Evolutionary conservation across 208 protist species (phyloP).

Genomic region (Leishmania martiniquensis): DNA sequence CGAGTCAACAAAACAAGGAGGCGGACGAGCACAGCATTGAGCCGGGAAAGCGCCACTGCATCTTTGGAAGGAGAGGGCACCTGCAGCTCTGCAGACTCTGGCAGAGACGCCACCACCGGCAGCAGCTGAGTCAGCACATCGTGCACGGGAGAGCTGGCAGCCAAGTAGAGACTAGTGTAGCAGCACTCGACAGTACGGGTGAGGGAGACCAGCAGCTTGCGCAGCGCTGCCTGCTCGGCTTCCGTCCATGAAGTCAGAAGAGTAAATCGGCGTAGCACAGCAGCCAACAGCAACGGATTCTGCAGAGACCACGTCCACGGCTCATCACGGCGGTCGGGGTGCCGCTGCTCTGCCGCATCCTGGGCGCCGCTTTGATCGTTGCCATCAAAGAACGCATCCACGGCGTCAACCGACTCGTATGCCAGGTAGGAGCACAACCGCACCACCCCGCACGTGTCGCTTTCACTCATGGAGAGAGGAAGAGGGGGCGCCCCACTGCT

Average conservation of each 20-base stretch:
- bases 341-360: not conserved
- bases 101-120: slow-evolving; percentile 28
- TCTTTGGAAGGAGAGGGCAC: not conserved
- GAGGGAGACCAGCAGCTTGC: slow-evolving; percentile 22
- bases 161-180: slow-evolving; percentile 50
- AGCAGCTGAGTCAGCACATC: slow-evolving; percentile 56
- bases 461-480: slow-evolving; percentile 6
- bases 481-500: slow-evolving; percentile 31
- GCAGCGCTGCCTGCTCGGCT: slow-evolving; percentile 19
- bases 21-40: slow-evolving; percentile 37
- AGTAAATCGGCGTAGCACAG: slow-evolving; percentile 35
- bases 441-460: slow-evolving; percentile 22
- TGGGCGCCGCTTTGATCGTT: not conserved
- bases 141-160: slow-evolving; percentile 60
- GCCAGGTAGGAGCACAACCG: slow-evolving; percentile 30
- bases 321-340: not conserved
- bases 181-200: slow-evolving; percentile 30
- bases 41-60: slow-evolving; percentile 2
- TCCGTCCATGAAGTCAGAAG: slow-evolving; percentile 4
- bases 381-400: slow-evolving; percentile 27
- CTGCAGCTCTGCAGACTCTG: not conserved
- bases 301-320: slow-evolving; percentile 41
- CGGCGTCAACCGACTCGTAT: slow-evolving; percentile 37
- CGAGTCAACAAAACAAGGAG: slow-evolving; percentile 52
- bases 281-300: slow-evolving; percentile 50